Evolutionary conservation across 129 eudicot species (phyloP), one percentile per base, ranked within the genome.

Genomic region (Escallonia herrerae): DNA sequence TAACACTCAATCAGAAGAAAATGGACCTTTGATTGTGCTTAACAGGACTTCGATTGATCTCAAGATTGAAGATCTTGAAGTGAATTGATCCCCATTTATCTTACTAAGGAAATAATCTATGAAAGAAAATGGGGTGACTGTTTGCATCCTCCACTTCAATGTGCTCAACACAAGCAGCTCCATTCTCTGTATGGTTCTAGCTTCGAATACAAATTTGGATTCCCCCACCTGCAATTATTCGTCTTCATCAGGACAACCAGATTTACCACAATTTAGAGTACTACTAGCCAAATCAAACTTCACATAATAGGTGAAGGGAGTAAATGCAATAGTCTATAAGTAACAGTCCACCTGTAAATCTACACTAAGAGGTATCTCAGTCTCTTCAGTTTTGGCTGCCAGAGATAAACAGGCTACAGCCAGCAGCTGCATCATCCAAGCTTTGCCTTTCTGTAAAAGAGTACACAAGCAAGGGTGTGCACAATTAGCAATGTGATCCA

Each of bases 81-180:
- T 38, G 44, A 65, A 52, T 60, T 72, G 73, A 81, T 75, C 84
- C 70, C 66, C 68, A 80, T 70, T 69, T 49, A 83, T 74, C 68
- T 83, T 83, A 41, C 49, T 10, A 53, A 86, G 73, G 72, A 80
- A 86, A 66, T 76, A 71, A n/a, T 83, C 86, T 4, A 83, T 51
- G 69, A 80, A 83, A 8, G 86, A 86, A 63, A 83, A 86, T 43
- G 95, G 95, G 43, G 95, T 83, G 50, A 86, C 72, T 10, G 90
- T 61, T 64, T 83, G 84, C 90, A 86, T 86, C 72, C 95, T 86
- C 90, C 90, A 86, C 62, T 86, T 86, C 70, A 86, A 70, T 44
- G 86, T 80, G 61, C 70, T 80, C 81, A 86, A 62, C 58, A 83
- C 89, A 59, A 86, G 80, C 47, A 86, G 84, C 81, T 86, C 90